A percentile compares a stretch with the other conserved stretches of the same genome.
Evolutionary conservation across 2,329 filamentous ascomycete genomes (phyloP).

Genomic region (Furcasterigmium sp.): DNA sequence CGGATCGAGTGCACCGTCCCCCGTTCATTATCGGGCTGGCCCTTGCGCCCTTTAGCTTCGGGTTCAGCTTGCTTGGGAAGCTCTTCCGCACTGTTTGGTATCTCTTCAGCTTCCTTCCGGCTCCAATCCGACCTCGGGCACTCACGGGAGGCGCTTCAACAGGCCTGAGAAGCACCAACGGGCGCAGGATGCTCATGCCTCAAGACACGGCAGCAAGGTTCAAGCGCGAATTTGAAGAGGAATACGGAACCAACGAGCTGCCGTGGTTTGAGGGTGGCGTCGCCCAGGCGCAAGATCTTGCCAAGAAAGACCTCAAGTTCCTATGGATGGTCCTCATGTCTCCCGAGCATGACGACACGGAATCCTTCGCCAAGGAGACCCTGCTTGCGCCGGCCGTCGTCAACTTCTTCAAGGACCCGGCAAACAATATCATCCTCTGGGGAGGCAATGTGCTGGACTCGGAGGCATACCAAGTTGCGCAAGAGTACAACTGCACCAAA

Average conservation of each 20-base stretch:
- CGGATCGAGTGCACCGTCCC: conserved; percentile 62
- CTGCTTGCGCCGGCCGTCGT: conserved; percentile 71
- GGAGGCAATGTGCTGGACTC: conserved; percentile 88
- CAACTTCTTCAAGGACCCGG: conserved; percentile 66
- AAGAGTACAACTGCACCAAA: conserved; percentile 81
- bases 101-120: conserved; percentile 75
- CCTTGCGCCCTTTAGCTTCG: conserved; percentile 74
- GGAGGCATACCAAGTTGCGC: conserved; percentile 90
- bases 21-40: conserved; percentile 73
- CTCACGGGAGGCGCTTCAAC: conserved; percentile 47
- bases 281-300: conserved; percentile 82
- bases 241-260: conserved; percentile 69
- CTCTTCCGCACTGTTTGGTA: conserved; percentile 70
- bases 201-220: conserved; percentile 86
- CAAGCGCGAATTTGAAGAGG: conserved; percentile 90
- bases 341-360: conserved; percentile 90
- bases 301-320: conserved; percentile 88
- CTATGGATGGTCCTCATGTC: conserved; percentile 84
- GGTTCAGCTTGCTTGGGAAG: conserved; percentile 67
- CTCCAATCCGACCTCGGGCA: conserved; percentile 49
- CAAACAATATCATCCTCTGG: conserved; percentile 83
- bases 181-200: conserved; percentile 72
- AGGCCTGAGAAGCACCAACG: conserved; percentile 56
- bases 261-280: conserved; percentile 86
- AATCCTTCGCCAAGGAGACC: conserved; percentile 74